Conservation (phyloP, 495 filamentous ascomycete genomes). For the Cladorrhinum samala region DNA sequence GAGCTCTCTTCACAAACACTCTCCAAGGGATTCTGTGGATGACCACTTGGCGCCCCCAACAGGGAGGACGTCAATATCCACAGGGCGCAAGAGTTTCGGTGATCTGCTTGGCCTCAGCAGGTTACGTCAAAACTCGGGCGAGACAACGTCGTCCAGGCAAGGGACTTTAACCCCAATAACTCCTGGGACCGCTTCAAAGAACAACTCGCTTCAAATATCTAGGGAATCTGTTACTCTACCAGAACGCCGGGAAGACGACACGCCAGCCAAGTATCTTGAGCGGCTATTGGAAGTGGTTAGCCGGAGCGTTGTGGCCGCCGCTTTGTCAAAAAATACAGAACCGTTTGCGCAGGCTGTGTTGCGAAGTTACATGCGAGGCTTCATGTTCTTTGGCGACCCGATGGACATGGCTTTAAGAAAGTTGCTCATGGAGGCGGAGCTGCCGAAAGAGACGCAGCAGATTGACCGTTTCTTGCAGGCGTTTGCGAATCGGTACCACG, state of each 20-base stretch:
- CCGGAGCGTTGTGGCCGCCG: slow-evolving; percentile 69
- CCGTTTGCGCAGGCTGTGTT: slow-evolving; percentile 75
- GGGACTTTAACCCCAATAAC: slow-evolving; percentile 60
- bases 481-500: slow-evolving; percentile 94
- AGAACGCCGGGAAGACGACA: slow-evolving; percentile 78
- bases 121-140: slow-evolving; percentile 65
- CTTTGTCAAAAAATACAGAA: slow-evolving; percentile 77
- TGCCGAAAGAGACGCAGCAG: slow-evolving; percentile 96
- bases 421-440: slow-evolving; percentile 90
- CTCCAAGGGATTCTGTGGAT: slow-evolving; percentile 48
- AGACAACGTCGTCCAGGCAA: slow-evolving; percentile 47
- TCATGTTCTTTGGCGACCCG: slow-evolving; percentile 90
- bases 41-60: slow-evolving; percentile 52
- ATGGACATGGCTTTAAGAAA: slow-evolving; percentile 97
- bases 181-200: slow-evolving; percentile 59
- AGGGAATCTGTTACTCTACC: slow-evolving; percentile 62
- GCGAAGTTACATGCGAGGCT: slow-evolving; percentile 89
- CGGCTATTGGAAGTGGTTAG: slow-evolving; percentile 74
- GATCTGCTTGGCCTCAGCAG: slow-evolving; percentile 75
- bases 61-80: slow-evolving; percentile 72
- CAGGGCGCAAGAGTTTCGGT: slow-evolving; percentile 81
- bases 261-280: slow-evolving; percentile 79
- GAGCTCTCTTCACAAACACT: slow-evolving; percentile 57
- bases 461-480: slow-evolving; percentile 91
- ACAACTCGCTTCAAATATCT: slow-evolving; percentile 62